phyloP scores from a whole-genome alignment of 257 asterid genomes.

The Asclepias syriaca region DNA sequence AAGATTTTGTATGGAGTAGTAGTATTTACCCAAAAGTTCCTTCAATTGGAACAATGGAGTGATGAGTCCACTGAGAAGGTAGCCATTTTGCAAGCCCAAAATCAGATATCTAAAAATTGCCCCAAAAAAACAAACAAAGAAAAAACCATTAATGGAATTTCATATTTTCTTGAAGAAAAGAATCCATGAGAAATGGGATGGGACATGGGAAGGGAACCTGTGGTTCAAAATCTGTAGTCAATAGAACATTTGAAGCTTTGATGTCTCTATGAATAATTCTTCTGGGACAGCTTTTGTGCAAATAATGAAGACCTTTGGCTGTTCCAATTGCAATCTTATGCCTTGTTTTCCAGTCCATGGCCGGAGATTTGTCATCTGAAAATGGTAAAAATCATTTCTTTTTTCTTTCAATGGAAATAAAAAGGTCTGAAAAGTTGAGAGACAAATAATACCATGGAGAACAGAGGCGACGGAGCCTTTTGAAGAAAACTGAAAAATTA shows the following conservation, averaged over 20 bases:
- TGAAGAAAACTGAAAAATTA: slow-evolving; percentile 84
- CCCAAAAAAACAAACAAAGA: slow-evolving; percentile 14
- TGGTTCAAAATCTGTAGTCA: slow-evolving; percentile 74
- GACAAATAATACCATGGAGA: slow-evolving; percentile 53
- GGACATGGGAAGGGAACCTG: slow-evolving; percentile 34
- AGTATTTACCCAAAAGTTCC: slow-evolving; percentile 75
- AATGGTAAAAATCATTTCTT: no score
- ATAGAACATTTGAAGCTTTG: slow-evolving; percentile 69
- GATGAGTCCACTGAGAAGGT: slow-evolving; percentile 96
- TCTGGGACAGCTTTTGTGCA: slow-evolving; percentile 87
- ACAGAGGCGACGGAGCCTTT: slow-evolving; percentile 88
- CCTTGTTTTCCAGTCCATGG: slow-evolving; percentile 85
- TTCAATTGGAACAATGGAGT: slow-evolving; percentile 89
- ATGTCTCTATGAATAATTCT: slow-evolving; percentile 91
- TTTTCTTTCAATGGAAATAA: no score
- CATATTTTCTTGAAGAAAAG: not conserved
- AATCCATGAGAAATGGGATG: not conserved
- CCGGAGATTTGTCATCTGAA: slow-evolving; percentile 54
- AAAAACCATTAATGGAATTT: not conserved
- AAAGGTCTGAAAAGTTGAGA: not conserved
- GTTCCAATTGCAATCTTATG: slow-evolving; percentile 80
- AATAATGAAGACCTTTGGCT: slow-evolving; percentile 76
- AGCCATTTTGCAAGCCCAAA: slow-evolving; percentile 99
- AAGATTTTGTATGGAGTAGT: no score
- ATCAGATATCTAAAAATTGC: slow-evolving; percentile 61